phyloP scores from a whole-genome alignment of 306 rosid species.

The Nissolia schottii region DNA sequence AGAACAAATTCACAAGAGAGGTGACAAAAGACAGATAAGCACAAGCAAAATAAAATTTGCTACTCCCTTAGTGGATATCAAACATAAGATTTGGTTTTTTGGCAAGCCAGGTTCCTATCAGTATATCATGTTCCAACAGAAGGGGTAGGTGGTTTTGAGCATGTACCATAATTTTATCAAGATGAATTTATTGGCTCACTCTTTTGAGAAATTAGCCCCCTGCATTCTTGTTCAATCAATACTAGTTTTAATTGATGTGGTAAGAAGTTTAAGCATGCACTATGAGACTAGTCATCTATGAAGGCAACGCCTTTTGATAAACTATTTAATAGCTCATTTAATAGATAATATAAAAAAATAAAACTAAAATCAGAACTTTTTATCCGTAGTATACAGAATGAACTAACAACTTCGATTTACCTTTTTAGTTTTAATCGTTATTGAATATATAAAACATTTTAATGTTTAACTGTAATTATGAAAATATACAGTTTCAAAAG shows the following conservation, averaged over 20 bases:
- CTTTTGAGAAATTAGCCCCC: neutral
- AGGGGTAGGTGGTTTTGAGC: neutral
- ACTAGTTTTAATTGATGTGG: neutral
- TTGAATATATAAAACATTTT: neutral
- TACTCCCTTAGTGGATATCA: neutral
- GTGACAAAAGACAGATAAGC: neutral
- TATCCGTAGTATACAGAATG: neutral
- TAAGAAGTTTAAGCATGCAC: neutral
- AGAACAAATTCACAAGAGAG: neutral
- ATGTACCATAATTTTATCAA: neutral
- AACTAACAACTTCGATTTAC: neutral
- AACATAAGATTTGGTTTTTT: neutral
- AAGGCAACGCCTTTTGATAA: slow-evolving; percentile 9
- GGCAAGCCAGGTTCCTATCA: neutral
- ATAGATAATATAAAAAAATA: neutral
- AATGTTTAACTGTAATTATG: slow-evolving; percentile 5
- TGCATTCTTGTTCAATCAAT: neutral
- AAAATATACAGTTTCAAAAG: neutral
- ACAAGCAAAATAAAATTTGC: neutral
- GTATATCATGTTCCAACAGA: slow-evolving; percentile 15
- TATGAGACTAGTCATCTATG: neutral
- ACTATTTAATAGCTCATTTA: neutral
- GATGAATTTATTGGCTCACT: neutral
- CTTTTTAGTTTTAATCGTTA: neutral
- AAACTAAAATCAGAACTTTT: no score